Conservation (phyloP, 805 yeast genomes). For the Cyberlindnera lachancei region DNA sequence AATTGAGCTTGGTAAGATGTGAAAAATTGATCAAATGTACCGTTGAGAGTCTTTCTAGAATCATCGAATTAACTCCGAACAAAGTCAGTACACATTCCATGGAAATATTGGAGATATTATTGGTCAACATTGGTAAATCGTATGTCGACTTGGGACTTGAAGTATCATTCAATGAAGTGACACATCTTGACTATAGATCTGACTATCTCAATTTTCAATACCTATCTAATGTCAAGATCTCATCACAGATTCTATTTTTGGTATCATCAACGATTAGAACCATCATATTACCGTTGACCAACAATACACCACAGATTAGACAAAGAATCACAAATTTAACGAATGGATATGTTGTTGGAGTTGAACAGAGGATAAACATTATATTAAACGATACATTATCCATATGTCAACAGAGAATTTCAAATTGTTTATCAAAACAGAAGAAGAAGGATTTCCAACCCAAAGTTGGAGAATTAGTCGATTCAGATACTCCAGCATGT, state of each 20-base stretch:
- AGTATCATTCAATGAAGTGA: constrained; percentile 45
- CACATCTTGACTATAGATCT: constrained; percentile 27
- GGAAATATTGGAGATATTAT: constrained; percentile 58
- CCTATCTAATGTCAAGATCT: constrained; percentile 40
- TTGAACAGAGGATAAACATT: constrained; percentile 60
- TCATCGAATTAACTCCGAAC: constrained; percentile 63
- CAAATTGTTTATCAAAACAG: constrained; percentile 51
- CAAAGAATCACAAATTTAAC: constrained; percentile 53
- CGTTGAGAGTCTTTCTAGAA: constrained; percentile 72
- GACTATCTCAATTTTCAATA: constrained; percentile 36
- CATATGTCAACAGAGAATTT: constrained; percentile 43
- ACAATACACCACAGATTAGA: constrained; percentile 48
- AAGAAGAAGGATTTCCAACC: constrained; percentile 64
- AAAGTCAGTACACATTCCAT: constrained; percentile 54
- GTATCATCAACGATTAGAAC: constrained; percentile 68
- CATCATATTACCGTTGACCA: constrained; percentile 68
- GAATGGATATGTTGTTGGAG: constrained; percentile 49
- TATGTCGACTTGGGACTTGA: constrained; percentile 75
- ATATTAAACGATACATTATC: constrained; percentile 54
- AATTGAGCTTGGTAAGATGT: constrained; percentile 36
- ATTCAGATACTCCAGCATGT: constrained; percentile 68
- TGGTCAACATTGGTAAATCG: constrained; percentile 63
- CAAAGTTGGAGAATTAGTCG: constrained; percentile 27
- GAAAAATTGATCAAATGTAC: constrained; percentile 61
- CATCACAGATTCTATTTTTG: constrained; percentile 55